Base-by-base conservation (phyloP, 768 basidiomycete species). In the Fomitopsis serialis region DNA sequence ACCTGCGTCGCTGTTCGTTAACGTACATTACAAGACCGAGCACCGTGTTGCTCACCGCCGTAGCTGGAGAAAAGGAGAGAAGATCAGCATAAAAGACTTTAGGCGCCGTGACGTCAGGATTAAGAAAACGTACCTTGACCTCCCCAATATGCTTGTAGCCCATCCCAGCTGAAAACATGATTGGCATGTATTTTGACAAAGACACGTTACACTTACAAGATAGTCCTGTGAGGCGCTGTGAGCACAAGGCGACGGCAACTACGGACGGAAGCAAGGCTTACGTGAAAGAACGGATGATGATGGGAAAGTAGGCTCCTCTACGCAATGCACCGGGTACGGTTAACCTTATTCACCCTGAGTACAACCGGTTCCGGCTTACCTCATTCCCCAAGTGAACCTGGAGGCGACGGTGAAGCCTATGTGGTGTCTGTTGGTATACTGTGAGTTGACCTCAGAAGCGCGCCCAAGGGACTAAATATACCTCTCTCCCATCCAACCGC, bases 351-450 rank as follows among this genome's bases (percentile, higher is more conserved):
- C n/a, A n/a, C n/a, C n/a, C n/a, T n/a, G n/a, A n/a, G n/a, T n/a
- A n/a, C n/a, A n/a, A n/a, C n/a, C 29, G 11, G 11, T 32, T 9
- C 3, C 11, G 44, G 9, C 22, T 27, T 23, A 49, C 48, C 48
- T 49, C 48, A 49, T 49, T 4, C 48, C 48, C 48, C 48, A 49
- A 4, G 48, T 19, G 32, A 49, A 49, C 22, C 48, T 49, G 17
- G 32, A 49, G 8, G 48, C 48, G 32, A 49, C 48, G n/a, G 48
- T 49, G 48, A 49, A 49, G n/a, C 48, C 48, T 13, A 49, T 49
- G 22, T 49, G 48, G 22, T 49, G 48, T 23, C 48, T 49, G 23
- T 17, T 23, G 5, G 21, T 45, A 27, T 6, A 11, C 44, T 45
- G n/a, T n/a, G n/a, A n/a, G n/a, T n/a, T n/a, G n/a, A n/a, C n/a